Percentiles rank a stretch among this genome's conserved stretches.
Conservation (phyloP, 2,329 filamentous ascomycete species). For the Thelonectria olida region DNA sequence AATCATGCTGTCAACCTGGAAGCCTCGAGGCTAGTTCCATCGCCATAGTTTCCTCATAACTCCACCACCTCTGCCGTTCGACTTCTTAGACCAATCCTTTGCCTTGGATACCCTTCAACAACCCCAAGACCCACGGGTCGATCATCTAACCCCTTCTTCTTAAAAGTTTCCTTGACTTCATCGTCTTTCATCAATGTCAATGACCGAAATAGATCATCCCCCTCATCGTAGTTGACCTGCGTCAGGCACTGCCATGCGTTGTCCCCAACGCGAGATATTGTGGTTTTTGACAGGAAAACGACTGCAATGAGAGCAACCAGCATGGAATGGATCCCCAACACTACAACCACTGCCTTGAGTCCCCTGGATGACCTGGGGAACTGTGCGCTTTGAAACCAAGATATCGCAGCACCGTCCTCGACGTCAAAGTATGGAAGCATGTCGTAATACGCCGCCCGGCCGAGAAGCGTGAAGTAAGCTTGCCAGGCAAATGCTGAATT, state of each 20-base stretch:
- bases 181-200: neutral
- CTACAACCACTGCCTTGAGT: neutral
- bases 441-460: conserved; percentile 7
- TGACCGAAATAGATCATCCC: neutral
- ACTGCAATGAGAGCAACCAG: neutral
- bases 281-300: neutral
- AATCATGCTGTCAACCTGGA: no score
- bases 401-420: neutral
- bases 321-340: neutral
- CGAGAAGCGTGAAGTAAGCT: conserved; percentile 1
- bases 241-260: conserved; percentile 14
- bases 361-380: conserved; percentile 1
- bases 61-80: neutral
- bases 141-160: neutral
- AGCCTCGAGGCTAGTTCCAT: no score
- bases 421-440: conserved; percentile 11
- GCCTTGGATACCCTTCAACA: neutral
- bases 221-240: conserved; percentile 2
- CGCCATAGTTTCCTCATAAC: no score
- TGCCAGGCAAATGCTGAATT: conserved; percentile 8
- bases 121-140: neutral
- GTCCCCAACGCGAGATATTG: conserved; percentile 9
- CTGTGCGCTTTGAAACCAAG: conserved; percentile 7
- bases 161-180: neutral
- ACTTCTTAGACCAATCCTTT: conserved; percentile 2